Evolutionary conservation across 805 yeast genomes (phyloP).

Genomic region (Saccharomyces mikatae): DNA sequence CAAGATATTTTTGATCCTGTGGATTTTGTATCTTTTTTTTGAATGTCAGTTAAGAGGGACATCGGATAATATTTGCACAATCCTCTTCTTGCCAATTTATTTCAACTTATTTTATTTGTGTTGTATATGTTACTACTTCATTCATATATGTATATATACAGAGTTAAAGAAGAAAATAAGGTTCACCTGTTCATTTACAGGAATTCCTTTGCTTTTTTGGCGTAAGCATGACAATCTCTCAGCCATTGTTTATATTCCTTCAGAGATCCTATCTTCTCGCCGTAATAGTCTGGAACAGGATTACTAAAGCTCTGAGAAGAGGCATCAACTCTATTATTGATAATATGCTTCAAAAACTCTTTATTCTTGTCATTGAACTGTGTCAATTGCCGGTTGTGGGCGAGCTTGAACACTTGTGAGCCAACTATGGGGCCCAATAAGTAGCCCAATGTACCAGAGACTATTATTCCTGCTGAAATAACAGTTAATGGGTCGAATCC

Average conservation of each 20-base stretch:
- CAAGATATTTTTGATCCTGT: slow-evolving; percentile 24
- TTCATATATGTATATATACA: background rate
- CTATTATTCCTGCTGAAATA: slow-evolving; percentile 61
- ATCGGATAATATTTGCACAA: too few species aligned
- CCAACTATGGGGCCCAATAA: slow-evolving; percentile 80
- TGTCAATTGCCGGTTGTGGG: slow-evolving; percentile 39
- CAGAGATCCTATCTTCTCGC: slow-evolving; percentile 85
- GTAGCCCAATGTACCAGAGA: slow-evolving; percentile 71
- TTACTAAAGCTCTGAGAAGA: slow-evolving; percentile 80
- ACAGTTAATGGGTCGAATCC: slow-evolving; percentile 89
- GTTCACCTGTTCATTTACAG: slow-evolving; percentile 32
- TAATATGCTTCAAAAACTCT: slow-evolving; percentile 64
- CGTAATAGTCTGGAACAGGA: slow-evolving; percentile 98
- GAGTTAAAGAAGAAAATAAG: background rate
- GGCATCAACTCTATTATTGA: slow-evolving; percentile 83
- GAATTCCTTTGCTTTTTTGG: slow-evolving; percentile 72
- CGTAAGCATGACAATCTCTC: slow-evolving; percentile 87
- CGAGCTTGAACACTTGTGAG: slow-evolving; percentile 53
- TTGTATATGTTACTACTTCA: background rate
- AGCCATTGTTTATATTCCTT: slow-evolving; percentile 90
- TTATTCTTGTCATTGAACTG: slow-evolving; percentile 57
- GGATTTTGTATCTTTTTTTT: slow-evolving; percentile 24
- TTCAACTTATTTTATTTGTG: background rate
- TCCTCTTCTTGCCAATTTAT: background rate
- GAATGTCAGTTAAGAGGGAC: background rate